Conservation (phyloP, 78 protist genomes). For the Tieghemostelium lacteum region DNA sequence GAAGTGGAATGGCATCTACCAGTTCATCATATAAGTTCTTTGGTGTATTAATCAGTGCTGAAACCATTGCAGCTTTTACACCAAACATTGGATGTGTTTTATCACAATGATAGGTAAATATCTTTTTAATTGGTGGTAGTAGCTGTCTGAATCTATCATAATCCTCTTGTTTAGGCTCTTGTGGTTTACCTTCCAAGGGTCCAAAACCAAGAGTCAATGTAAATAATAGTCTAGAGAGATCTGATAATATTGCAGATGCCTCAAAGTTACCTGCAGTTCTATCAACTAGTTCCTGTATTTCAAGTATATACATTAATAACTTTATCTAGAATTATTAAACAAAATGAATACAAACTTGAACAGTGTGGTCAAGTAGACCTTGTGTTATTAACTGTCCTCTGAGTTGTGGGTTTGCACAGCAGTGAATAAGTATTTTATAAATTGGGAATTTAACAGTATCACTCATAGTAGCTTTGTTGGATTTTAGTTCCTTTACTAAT, state of each 20-base stretch:
- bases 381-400: neutral
- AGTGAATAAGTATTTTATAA: slow-evolving; percentile 49
- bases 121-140: slow-evolving; percentile 41
- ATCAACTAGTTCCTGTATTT: too few relatives aligned
- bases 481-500: slow-evolving; percentile 6
- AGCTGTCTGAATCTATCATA: slow-evolving; percentile 16
- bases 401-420: slow-evolving; percentile 18
- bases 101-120: slow-evolving; percentile 8
- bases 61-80: slow-evolving; percentile 32
- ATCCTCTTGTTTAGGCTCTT: slow-evolving; percentile 14
- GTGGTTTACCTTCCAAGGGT: slow-evolving; percentile 42
- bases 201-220: slow-evolving; percentile 63
- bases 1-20: slow-evolving; percentile 19
- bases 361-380: slow-evolving; percentile 23
- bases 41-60: slow-evolving; percentile 61
- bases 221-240: slow-evolving; percentile 50
- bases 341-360: neutral
- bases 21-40: slow-evolving; percentile 39
- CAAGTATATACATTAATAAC: too few relatives aligned
- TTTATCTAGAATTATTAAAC: too few relatives aligned
- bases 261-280: neutral
- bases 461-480: neutral
- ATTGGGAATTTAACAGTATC: slow-evolving; percentile 30
- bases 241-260: slow-evolving; percentile 17
- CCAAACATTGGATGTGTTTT: slow-evolving; percentile 14